Evolutionary conservation across 2,329 filamentous ascomycete genomes (phyloP), one percentile per base, ranked within the genome.

Genomic region (Penicillium olsonii): DNA sequence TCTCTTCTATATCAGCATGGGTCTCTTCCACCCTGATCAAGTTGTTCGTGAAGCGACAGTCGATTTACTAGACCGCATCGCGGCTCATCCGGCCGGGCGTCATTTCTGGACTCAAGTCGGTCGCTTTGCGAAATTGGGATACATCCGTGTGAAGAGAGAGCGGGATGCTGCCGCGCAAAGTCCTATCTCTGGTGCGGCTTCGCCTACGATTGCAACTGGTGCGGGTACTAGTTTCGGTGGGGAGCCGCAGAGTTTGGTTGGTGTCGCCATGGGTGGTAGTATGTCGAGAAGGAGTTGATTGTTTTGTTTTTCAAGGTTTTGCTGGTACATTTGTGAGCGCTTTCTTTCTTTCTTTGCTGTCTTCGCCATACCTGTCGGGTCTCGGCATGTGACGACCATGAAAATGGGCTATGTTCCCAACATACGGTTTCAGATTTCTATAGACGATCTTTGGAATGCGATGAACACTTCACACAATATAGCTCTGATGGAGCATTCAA

Each of bases 21-120:
- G 94, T 0, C 77, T 99, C 5, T 96, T 97, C 68, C 94, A 99
- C 74, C 90, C 91, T 47, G 85, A 92, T 56, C 78, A 80, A 29
- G 87, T 90, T 43, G 92, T 96, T 10, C 81, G 94, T 29, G 74
- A 87, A 60, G 84, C 84, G 47, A 88, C 90, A 2, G 87, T 90
- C 1, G 88, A 88, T 53, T 74, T 99, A 29, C 71, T 99, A 18
- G 90, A 92, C 59, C 82, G 91, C 18, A 85, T 99, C 46, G 83
- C 85, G 58, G 85, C 87, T 49, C 92, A 99, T 71, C 88, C 95
- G 65, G 94, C 91, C 9, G 94, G 94, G 2, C 82, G 91, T 63
- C 90, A 97, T 72, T 97, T 94, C 80, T 99, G 92, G 90, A 84
- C 81, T 57, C 84, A 84, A 24, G 75, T 99, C 41, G 94, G 91